Conservation (phyloP, 257 asterid species). For the Fraxinus pennsylvanica region DNA sequence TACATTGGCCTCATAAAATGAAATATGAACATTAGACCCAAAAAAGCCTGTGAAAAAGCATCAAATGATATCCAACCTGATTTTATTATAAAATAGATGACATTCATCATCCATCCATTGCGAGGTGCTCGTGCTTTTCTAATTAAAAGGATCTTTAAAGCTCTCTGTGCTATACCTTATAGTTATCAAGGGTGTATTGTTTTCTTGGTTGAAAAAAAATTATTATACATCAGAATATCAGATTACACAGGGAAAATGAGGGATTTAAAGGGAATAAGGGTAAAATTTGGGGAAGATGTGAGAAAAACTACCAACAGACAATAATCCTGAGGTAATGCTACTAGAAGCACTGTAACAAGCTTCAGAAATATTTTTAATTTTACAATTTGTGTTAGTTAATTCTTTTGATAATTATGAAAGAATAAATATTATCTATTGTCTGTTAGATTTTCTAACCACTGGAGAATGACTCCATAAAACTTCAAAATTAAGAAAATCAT, state of each 20-base stretch:
- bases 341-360: background rate
- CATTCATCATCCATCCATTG: background rate
- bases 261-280: too few species aligned
- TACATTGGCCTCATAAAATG: background rate
- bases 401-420: background rate
- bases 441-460: background rate
- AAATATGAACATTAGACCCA: background rate
- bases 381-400: background rate
- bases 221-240: background rate
- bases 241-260: background rate
- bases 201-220: background rate
- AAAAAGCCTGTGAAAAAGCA: background rate
- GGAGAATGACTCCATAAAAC: background rate
- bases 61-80: background rate
- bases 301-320: background rate
- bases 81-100: background rate
- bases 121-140: background rate
- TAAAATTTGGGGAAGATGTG: background rate
- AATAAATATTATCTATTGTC: too few species aligned
- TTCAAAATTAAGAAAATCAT: background rate
- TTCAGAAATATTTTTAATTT: background rate
- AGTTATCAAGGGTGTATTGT: background rate
- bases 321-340: background rate
- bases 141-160: background rate
- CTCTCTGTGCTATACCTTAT: background rate